These are phyloP conservation scores for Penicillium glabrum DNA, from an alignment of 2,329 filamentous ascomycete genomes.

Conservation along the genomic window DNA sequence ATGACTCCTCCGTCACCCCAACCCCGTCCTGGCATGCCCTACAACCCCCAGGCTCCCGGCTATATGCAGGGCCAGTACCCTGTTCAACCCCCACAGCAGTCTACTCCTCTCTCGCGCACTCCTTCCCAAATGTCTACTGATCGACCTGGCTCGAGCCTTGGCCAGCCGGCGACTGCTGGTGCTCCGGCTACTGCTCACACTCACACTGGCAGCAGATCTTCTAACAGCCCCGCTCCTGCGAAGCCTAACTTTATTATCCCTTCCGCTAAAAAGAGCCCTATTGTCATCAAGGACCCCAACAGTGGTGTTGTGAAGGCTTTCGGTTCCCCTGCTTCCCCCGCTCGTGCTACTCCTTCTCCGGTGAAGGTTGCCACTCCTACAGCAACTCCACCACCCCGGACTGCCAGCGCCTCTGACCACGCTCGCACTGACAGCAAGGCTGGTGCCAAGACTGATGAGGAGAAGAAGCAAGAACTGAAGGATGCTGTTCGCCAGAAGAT, in stretches of 20 bases:
- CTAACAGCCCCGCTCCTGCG: conserved; percentile 59
- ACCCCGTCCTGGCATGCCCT: conserved; percentile 50
- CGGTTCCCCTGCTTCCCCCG: conserved; percentile 62
- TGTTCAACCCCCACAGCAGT: conserved; percentile 53
- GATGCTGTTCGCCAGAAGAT: conserved; percentile 52
- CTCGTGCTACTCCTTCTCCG: conserved; percentile 57
- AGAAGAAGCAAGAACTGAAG: conserved; percentile 77
- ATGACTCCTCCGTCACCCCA: conserved; percentile 49
- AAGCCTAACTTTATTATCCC: conserved; percentile 66
- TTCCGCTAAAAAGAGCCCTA: conserved; percentile 66
- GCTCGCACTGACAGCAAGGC: conserved; percentile 68
- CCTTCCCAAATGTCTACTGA: conserved; percentile 76
- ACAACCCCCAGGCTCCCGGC: conserved; percentile 44
- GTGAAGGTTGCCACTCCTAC: conserved; percentile 67
- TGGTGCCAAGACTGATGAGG: conserved; percentile 68
- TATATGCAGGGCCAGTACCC: conserved; percentile 56
- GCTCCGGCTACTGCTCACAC: conserved; percentile 51
- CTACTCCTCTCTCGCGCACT: conserved; percentile 75
- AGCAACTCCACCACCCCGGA: conserved; percentile 77
- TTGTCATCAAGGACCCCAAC: conserved; percentile 79
- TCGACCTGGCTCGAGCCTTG: conserved; percentile 60
- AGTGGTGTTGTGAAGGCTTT: conserved; percentile 75
- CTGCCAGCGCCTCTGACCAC: conserved; percentile 66
- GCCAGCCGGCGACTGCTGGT: conserved; percentile 52
- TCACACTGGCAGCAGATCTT: conserved; percentile 55